These are phyloP conservation scores for Penicillium psychrosexuale DNA, from an alignment of 2,329 filamentous ascomycete genomes.

Conservation along the genomic window DNA sequence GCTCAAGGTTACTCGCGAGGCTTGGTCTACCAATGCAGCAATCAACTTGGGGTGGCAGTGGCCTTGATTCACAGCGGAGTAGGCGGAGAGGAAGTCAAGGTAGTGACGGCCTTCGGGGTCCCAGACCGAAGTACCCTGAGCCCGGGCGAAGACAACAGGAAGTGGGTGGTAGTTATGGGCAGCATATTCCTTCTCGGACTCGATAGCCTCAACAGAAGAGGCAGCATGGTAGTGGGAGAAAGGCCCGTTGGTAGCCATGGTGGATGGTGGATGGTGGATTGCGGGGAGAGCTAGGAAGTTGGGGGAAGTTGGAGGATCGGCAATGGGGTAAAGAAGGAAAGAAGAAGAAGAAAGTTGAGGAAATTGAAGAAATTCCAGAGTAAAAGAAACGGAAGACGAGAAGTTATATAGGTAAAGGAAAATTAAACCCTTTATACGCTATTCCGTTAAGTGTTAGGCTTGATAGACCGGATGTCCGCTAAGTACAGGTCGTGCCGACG, in stretches of 20 bases:
- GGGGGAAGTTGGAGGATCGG: conserved; percentile 19
- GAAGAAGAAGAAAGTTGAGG: no score
- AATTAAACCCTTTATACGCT: conserved; percentile 10
- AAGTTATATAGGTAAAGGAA: conserved; percentile 1
- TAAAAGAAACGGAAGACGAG: conserved; percentile 1
- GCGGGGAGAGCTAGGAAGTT: conserved; percentile 9
- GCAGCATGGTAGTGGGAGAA: conserved; percentile 64
- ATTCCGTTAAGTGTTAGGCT: conserved; percentile 38
- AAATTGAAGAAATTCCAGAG: conserved; percentile 2
- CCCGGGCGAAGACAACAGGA: conserved; percentile 86
- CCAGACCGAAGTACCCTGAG: conserved; percentile 86
- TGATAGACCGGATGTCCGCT: conserved; percentile 24
- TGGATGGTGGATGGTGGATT: conserved; percentile 25
- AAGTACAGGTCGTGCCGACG: conserved; percentile 29
- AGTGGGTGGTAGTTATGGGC: conserved; percentile 99
- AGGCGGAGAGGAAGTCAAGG: conserved; percentile 95
- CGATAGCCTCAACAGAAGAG: conserved; percentile 75
- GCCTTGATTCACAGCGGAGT: conserved; percentile 96
- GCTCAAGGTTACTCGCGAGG: conserved; percentile 82
- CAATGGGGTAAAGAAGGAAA: background rate
- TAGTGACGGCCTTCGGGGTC: conserved; percentile 95
- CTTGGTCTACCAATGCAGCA: conserved; percentile 85
- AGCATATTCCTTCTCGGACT: conserved; percentile 75
- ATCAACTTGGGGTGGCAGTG: conserved; percentile 97
- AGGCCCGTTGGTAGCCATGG: conserved; percentile 35